These are phyloP conservation scores for Tetracladium setigerum DNA, from an alignment of 495 filamentous ascomycete genomes.

Conservation along the genomic window DNA sequence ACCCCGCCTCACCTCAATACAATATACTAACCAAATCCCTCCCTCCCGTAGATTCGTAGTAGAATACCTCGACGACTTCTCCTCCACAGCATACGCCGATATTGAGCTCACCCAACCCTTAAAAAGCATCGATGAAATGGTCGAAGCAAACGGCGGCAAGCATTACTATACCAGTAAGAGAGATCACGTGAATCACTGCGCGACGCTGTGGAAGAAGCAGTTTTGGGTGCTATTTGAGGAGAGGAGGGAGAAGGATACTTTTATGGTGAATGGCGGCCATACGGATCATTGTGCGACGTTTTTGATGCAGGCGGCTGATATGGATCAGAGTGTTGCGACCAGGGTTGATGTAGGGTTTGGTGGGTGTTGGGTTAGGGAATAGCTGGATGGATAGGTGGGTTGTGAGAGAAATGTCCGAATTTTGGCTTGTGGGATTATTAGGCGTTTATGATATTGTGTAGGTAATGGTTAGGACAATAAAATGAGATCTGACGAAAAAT, in stretches of 20 bases:
- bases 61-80: constrained; percentile 8
- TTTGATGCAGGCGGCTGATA: constrained; percentile 1
- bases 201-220: constrained; percentile 14
- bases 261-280: constrained; percentile 9
- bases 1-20: constrained; percentile 5
- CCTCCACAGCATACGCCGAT: not conserved
- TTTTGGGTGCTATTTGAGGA: constrained; percentile 10
- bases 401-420: too few relatives aligned
- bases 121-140: constrained; percentile 5
- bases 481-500: too few relatives aligned
- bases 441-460: too few relatives aligned
- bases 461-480: too few relatives aligned
- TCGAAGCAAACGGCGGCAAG: not conserved
- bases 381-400: too few relatives aligned
- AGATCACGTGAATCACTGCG: constrained; percentile 19
- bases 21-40: constrained; percentile 12
- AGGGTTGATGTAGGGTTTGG: constrained; percentile 8
- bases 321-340: not conserved
- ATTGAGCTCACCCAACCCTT: not conserved
- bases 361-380: not conserved
- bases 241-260: constrained; percentile 1
- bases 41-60: constrained; percentile 1
- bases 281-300: constrained; percentile 16
- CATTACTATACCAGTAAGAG: constrained; percentile 12
- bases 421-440: too few relatives aligned